Evolutionary conservation across 164 flowering plant species (phyloP), one percentile per base, ranked within the genome.

Genomic region (Sedum album): DNA sequence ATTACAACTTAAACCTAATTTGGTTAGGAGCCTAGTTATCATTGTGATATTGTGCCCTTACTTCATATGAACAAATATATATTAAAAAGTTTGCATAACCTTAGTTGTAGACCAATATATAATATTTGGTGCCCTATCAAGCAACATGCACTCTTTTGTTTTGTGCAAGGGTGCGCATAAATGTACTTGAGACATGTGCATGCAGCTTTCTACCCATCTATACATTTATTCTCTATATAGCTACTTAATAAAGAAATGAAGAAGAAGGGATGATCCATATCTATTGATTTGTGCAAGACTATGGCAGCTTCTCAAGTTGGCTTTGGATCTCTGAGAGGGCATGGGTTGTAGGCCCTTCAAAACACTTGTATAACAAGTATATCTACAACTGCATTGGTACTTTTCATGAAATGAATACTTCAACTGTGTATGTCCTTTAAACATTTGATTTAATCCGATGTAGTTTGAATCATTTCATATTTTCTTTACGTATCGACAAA

Each of bases 1-100:
- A 55, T 55, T 55, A 13, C 60, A 55, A 55, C 60, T 23, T 26
- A 25, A 55, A 31, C 60, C 60, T 55, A 55, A 25, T 55, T 55
- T 25, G 60, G 17, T n/a, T n/a, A n/a, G n/a, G 28, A n/a, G 8
- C 25, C 25, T n/a, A n/a, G n/a, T n/a, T n/a, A n/a, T n/a, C n/a
- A 25, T 21, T 2, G 25, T 55, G 17, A 8, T 39, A 39, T 39
- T 25, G 1, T 55, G 31, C 60, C 60, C 31, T 55, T 23, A 55
- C 3, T 25, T 55, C 10, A 39, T 8, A 10, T 15, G 23, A 14
- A 14, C 2, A 46, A 46, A 46, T 15, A 17, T 5, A 44, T 46
- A 1, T 14, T 39, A 39, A 14, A 8, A 39, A 8, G n/a, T 39
- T 5, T 39, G 13, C 11, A 39, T 39, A 5, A 17, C 53, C 5